These are phyloP conservation scores for Aureobasidium zeae DNA, from an alignment of 2,329 filamentous ascomycete species.

Conservation along the genomic window DNA sequence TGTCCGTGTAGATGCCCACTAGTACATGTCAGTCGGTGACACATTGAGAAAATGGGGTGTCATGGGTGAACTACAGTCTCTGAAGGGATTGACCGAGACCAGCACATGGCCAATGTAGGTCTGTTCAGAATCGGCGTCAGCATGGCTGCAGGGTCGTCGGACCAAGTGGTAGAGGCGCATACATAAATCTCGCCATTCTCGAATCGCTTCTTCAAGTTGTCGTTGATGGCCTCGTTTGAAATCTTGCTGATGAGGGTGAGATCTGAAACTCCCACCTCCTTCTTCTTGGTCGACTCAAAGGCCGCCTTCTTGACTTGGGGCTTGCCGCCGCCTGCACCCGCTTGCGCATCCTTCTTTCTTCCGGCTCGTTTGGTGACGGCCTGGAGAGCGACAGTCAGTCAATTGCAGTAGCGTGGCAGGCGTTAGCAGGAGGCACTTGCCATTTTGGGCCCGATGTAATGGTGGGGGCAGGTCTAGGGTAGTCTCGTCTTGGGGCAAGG, in stretches of 20 bases:
- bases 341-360: constrained; percentile 42
- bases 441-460: constrained; percentile 11
- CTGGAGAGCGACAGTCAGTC: constrained; percentile 25
- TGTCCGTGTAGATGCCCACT: constrained; percentile 88
- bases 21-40: not conserved
- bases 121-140: constrained; percentile 4
- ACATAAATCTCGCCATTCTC: constrained; percentile 91
- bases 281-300: constrained; percentile 96
- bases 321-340: constrained; percentile 37
- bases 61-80: constrained; percentile 46
- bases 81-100: constrained; percentile 97
- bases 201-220: constrained; percentile 96
- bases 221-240: constrained; percentile 98
- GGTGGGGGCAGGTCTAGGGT: not conserved
- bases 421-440: not conserved
- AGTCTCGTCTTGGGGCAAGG: not conserved
- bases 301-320: constrained; percentile 87
- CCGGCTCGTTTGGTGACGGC: constrained; percentile 50
- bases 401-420: not conserved
- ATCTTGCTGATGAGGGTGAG: constrained; percentile 96
- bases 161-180: not conserved
- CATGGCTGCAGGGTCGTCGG: not conserved
- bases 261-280: constrained; percentile 97
- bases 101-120: constrained; percentile 99
- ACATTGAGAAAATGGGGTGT: not conserved